A percentile compares a stretch with the other conserved stretches of the same genome.
Evolutionary conservation across 1,284 basidiomycete species (phyloP).

Genomic region (Ustilago xerochloae): DNA sequence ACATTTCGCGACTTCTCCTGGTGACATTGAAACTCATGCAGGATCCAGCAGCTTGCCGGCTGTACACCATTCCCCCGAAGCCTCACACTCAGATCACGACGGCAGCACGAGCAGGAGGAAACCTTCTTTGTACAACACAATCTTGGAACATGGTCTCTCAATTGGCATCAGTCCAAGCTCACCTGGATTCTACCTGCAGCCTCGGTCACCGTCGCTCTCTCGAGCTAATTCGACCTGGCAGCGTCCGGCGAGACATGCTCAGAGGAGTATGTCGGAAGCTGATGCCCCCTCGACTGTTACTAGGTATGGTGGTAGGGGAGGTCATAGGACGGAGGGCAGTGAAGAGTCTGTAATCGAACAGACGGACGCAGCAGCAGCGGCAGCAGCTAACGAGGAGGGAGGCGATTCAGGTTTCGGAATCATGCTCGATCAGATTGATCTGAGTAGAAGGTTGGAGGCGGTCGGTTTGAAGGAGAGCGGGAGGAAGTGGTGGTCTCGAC

Average conservation of each 20-base stretch:
- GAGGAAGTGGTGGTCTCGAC: constrained; percentile 17
- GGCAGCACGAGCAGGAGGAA: not conserved
- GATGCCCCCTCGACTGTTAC: constrained; percentile 13
- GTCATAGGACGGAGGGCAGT: constrained; percentile 3
- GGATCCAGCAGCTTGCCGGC: not conserved
- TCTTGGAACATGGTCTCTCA: constrained; percentile 62
- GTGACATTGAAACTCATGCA: constrained; percentile 5
- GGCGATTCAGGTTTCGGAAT: constrained; percentile 24
- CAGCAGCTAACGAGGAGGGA: not conserved
- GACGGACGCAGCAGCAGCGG: not conserved
- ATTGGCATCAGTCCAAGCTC: constrained; percentile 65
- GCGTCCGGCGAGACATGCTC: constrained; percentile 11
- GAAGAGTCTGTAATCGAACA: not conserved
- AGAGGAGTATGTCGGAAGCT: constrained; percentile 36
- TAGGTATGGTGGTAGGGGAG: not conserved
- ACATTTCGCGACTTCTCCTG: too few species aligned
- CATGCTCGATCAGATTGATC: constrained; percentile 27
- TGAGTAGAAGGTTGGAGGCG: constrained; percentile 24
- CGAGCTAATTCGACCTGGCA: constrained; percentile 17
- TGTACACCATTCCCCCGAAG: constrained; percentile 11
- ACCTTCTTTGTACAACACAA: constrained; percentile 46
- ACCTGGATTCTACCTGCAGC: constrained; percentile 63
- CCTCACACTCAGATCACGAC: constrained; percentile 14
- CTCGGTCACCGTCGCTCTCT: constrained; percentile 35
- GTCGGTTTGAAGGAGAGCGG: constrained; percentile 8